Base-by-base conservation (phyloP, 352 stramenopile genomes). In the Pythium folliculosum region DNA sequence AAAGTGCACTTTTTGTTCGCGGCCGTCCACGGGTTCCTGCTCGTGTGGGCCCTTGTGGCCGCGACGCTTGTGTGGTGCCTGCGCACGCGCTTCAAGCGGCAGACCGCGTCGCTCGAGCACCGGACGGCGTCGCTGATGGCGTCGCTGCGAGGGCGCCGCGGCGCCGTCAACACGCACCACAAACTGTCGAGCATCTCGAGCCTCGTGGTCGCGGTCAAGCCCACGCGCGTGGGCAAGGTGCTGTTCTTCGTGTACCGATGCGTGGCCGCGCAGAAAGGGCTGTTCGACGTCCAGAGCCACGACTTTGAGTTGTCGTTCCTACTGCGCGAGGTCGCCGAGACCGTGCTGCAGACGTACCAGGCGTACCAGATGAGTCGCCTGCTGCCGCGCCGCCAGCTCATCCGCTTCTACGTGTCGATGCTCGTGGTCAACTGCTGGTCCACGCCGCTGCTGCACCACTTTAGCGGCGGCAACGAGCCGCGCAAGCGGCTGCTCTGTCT, bases 361-460 rank as follows among this genome's bases (percentile, higher is more conserved):
- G 59, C 65, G 19, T 67, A 63, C 27, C 51, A 57, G 6, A 65
- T 65, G 64, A 55, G 52, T 22, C 51, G 38, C 9, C n/a, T 66
- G 35, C 43, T 62, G 48, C 49, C 56, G 19, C 64, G 48, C 14
- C 25, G 44, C 1, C 35, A 16, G 16, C 49, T 71, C 48, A 71
- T 65, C 40, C 64, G 57, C 1, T 63, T 63, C 55, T 70, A 50
- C 48, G 37, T 62, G 1, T 13, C 35, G 17, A 45, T 70, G 23
- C 19, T 70, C 27, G 47, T 70, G 17, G 22, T 54, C 45, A 70
- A 70, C 54, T 70, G 63, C 63, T 70, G 56, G 55, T 27, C 57
- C 1, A 71, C 64, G 25, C 64, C 50, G 23, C 49, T 65, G 22
- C 19, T 65, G 17, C 49, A 64, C 16, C 45, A 22, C 23, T 0